Evolutionary conservation across 2,329 filamentous ascomycete species (phyloP).

Genomic region (Neonectria hederae): DNA sequence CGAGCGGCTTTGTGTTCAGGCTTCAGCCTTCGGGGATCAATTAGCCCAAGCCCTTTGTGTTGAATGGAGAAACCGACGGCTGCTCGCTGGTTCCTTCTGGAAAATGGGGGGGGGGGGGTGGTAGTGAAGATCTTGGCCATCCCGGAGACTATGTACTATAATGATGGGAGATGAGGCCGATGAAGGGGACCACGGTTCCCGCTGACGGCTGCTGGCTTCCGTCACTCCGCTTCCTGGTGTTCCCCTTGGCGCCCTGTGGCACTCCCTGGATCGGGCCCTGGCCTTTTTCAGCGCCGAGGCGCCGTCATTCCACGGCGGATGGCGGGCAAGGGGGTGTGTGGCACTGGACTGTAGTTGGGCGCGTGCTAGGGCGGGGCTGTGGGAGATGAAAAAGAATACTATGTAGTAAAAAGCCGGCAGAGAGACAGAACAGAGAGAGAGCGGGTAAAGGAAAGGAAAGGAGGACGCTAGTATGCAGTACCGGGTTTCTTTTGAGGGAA

Average conservation of each 20-base stretch:
- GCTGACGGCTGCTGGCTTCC: neutral
- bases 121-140: too few relatives aligned
- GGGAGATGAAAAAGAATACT: constrained; percentile 6
- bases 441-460: neutral
- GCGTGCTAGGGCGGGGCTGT: neutral
- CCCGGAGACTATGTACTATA: too few relatives aligned
- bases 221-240: neutral
- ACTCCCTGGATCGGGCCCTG: neutral
- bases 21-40: neutral
- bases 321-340: neutral
- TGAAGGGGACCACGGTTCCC: neutral
- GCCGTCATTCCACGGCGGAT: neutral
- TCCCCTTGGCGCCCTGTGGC: neutral
- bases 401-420: too few relatives aligned
- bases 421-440: too few relatives aligned
- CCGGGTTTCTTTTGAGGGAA: too few relatives aligned
- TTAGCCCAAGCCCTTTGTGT: too few relatives aligned
- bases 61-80: too few relatives aligned
- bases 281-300: neutral
- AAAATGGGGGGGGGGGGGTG: too few relatives aligned
- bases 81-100: too few relatives aligned
- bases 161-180: neutral
- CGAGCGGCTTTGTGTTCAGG: neutral
- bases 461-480: too few relatives aligned
- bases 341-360: neutral